Percentiles rank a stretch among this genome's conserved stretches.
phyloP scores from a whole-genome alignment of 192 early-diverging fungal species.

The Lunasporangiospora selenospora region DNA sequence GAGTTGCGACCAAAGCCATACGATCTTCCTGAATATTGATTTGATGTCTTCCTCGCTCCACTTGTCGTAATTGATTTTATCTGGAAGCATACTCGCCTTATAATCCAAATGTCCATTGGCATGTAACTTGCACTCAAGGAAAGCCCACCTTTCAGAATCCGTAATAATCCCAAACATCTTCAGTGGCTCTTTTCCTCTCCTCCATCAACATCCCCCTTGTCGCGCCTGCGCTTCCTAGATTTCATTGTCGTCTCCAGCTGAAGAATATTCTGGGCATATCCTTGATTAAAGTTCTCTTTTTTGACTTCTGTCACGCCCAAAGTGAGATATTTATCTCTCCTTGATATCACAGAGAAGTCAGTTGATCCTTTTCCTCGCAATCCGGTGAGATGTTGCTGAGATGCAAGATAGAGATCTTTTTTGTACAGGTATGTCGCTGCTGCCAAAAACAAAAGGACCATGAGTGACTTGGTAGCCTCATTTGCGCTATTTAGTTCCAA shows the following conservation, averaged over 20 bases:
- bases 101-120: neutral
- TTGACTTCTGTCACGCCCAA: slow-evolving; percentile 32
- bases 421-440: slow-evolving; percentile 11
- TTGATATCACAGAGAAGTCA: slow-evolving; percentile 10
- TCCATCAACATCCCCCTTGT: neutral
- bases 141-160: neutral
- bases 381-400: slow-evolving; percentile 16
- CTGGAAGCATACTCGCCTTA: slow-evolving; percentile 8
- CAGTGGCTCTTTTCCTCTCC: neutral
- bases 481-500: neutral
- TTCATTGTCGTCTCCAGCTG: slow-evolving; percentile 21
- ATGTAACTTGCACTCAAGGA: slow-evolving; percentile 10
- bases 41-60: slow-evolving; percentile 3
- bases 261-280: slow-evolving; percentile 14
- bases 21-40: slow-evolving; percentile 1
- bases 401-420: slow-evolving; percentile 5
- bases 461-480: slow-evolving; percentile 17
- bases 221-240: slow-evolving; percentile 17
- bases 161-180: slow-evolving; percentile 20
- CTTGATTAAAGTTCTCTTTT: slow-evolving; percentile 15
- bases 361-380: slow-evolving; percentile 11
- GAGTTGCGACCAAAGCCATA: slow-evolving; percentile 27
- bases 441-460: slow-evolving; percentile 9
- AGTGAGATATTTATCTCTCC: neutral
- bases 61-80: neutral